These are phyloP conservation scores for Dothidotthia symphoricarpi DNA, from an alignment of 2,329 filamentous ascomycete genomes.

Conservation along the genomic window DNA sequence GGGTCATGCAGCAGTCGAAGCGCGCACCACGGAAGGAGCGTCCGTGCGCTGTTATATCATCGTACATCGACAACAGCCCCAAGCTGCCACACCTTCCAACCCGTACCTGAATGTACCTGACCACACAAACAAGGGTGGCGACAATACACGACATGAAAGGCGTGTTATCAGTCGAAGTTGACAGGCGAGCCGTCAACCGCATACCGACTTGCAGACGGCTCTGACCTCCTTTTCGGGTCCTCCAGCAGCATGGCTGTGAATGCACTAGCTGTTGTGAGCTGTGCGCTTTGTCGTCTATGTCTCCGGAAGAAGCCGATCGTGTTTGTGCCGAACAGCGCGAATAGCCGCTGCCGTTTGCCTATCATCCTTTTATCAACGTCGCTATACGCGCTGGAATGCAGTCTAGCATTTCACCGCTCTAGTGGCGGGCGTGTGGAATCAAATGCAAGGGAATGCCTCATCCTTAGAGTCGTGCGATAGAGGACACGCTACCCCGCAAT, in stretches of 20 bases:
- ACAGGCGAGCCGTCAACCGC: conserved; percentile 3
- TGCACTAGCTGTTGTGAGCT: too few species aligned
- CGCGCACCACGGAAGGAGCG: conserved; percentile 5
- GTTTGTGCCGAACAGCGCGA: conserved; percentile 4
- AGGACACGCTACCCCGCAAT: conserved; percentile 24
- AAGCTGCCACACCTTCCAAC: conserved; percentile 4
- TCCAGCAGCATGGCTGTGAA: too few species aligned
- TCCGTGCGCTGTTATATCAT: conserved; percentile 13
- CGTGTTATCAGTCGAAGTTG: neutral
- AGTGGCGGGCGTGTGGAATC: neutral
- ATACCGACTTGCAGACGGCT: conserved; percentile 7
- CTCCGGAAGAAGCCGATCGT: conserved; percentile 12
- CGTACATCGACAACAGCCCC: conserved; percentile 9
- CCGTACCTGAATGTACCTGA: conserved; percentile 26
- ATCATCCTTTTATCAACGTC: conserved; percentile 7
- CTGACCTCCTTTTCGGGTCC: too few species aligned
- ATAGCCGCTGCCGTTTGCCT: conserved; percentile 17
- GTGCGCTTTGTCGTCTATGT: conserved; percentile 11
- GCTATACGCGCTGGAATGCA: neutral
- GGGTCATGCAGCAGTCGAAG: conserved; percentile 15
- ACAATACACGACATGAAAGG: conserved; percentile 8
- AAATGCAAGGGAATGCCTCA: neutral
- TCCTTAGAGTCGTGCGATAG: conserved; percentile 11
- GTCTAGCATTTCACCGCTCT: neutral
- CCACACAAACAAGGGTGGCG: conserved; percentile 6